Conservation (phyloP, 78 protist species). For the Dictyostelium brefeldianum region DNA sequence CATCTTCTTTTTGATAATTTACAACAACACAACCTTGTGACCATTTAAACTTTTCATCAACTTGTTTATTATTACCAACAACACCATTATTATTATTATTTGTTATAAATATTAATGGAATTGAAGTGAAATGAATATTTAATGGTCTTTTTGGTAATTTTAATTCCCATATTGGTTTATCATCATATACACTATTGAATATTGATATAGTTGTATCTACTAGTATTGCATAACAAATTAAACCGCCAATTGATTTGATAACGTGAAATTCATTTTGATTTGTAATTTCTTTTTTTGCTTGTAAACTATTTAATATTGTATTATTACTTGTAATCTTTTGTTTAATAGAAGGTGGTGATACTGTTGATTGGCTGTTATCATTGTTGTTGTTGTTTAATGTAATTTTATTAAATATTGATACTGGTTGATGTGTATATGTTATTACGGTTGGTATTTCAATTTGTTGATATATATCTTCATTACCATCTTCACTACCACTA, state of each 20-base stretch:
- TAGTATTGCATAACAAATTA: background rate
- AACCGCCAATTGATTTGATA: background rate
- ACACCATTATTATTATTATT: background rate
- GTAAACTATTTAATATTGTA: slow-evolving; percentile 1
- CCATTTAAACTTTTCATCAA: slow-evolving; percentile 6
- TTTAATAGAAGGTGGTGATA: background rate
- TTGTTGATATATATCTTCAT: background rate
- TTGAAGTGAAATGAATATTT: background rate
- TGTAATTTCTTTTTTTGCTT: background rate
- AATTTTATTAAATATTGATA: background rate
- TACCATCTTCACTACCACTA: background rate
- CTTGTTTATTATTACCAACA: background rate
- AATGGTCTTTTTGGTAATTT: slow-evolving; percentile 6
- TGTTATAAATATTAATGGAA: background rate
- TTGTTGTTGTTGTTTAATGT: background rate
- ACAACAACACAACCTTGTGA: slow-evolving; percentile 29
- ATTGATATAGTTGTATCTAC: background rate
- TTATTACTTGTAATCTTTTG: background rate
- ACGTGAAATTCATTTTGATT: background rate
- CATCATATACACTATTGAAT: background rate
- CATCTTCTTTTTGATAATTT: background rate
- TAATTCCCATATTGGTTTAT: background rate
- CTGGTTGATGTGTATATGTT: background rate
- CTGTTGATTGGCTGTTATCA: no score
- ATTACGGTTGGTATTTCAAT: background rate